Evolutionary conservation across 768 basidiomycete genomes (phyloP).

Genomic region (Mycena galericulata): DNA sequence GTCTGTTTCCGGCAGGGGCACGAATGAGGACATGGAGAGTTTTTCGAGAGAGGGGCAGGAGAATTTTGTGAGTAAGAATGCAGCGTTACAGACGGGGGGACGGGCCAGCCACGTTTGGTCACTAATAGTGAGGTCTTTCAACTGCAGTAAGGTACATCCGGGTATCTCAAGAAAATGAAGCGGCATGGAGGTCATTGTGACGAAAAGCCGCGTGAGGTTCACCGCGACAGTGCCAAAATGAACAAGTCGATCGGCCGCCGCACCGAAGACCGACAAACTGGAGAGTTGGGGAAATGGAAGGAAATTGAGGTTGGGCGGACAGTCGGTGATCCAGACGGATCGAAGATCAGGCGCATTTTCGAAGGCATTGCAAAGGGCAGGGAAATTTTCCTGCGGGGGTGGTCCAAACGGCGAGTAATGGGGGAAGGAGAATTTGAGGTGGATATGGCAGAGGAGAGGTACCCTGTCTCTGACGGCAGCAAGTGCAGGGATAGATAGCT

Average conservation of each 20-base stretch:
- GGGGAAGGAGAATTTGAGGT: not conserved
- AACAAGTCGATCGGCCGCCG: not conserved
- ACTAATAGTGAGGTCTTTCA: not conserved
- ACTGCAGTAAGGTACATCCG: not conserved
- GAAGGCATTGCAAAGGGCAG: not conserved
- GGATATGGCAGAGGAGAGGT: not conserved
- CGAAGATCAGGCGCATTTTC: not conserved
- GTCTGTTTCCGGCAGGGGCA: too few relatives aligned
- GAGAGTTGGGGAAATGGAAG: not conserved
- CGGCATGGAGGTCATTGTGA: not conserved
- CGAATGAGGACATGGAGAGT: too few relatives aligned
- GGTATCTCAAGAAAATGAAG: not conserved
- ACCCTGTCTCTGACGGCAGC: not conserved
- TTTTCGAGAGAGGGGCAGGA: too few relatives aligned
- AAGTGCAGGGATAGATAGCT: not conserved
- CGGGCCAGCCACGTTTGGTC: too few relatives aligned
- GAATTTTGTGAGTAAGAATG: too few relatives aligned
- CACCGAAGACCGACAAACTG: not conserved
- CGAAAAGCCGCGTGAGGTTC: not conserved
- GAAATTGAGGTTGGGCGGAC: slow-evolving; percentile 2
- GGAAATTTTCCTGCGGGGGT: not conserved
- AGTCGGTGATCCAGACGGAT: not conserved
- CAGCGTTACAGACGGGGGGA: too few relatives aligned
- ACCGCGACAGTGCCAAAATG: not conserved
- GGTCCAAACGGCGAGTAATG: not conserved